These are phyloP conservation scores for Astrephomene gubernaculifera DNA, from an alignment of 139 green algal species.

Conservation along the genomic window DNA sequence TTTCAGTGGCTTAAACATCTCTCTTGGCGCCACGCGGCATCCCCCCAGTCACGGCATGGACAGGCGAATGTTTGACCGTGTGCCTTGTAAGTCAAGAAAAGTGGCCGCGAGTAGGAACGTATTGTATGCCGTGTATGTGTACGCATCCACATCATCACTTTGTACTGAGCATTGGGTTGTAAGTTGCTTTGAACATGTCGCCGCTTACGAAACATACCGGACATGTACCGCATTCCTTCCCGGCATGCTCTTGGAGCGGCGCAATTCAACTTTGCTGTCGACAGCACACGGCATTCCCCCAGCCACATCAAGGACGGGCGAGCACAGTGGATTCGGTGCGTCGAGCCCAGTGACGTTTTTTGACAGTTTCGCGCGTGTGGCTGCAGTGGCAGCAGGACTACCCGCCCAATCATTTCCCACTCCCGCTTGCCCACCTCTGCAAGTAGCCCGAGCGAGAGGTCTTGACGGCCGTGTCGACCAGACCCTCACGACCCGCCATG, in stretches of 20 bases:
- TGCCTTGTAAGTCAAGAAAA: too few relatives aligned
- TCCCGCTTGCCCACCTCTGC: conserved; percentile 75
- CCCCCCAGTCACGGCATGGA: conserved; percentile 22
- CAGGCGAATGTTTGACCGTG: conserved; percentile 37
- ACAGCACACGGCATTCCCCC: conserved; percentile 35
- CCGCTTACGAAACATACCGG: background rate
- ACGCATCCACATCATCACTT: too few relatives aligned
- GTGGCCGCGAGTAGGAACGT: too few relatives aligned
- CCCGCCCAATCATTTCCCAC: too few relatives aligned
- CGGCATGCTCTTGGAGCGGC: background rate
- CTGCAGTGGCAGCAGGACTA: too few relatives aligned
- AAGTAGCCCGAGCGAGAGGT: conserved; percentile 93
- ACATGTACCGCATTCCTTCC: background rate
- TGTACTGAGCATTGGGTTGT: background rate
- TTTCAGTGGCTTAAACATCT: background rate
- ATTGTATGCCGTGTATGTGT: too few relatives aligned
- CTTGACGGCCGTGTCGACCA: conserved; percentile 98
- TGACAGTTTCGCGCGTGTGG: too few relatives aligned
- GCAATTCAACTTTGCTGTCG: background rate
- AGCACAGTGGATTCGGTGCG: too few relatives aligned
- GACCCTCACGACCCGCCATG: conserved; percentile 97
- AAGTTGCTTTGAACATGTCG: background rate
- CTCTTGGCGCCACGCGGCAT: conserved; percentile 1
- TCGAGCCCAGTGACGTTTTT: too few relatives aligned
- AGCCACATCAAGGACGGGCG: conserved; percentile 34